Percentiles rank a stretch among this genome's conserved stretches.
These are phyloP conservation scores for Erythrobasidium yunnanense DNA, from an alignment of 768 basidiomycete genomes.

Conservation along the genomic window DNA sequence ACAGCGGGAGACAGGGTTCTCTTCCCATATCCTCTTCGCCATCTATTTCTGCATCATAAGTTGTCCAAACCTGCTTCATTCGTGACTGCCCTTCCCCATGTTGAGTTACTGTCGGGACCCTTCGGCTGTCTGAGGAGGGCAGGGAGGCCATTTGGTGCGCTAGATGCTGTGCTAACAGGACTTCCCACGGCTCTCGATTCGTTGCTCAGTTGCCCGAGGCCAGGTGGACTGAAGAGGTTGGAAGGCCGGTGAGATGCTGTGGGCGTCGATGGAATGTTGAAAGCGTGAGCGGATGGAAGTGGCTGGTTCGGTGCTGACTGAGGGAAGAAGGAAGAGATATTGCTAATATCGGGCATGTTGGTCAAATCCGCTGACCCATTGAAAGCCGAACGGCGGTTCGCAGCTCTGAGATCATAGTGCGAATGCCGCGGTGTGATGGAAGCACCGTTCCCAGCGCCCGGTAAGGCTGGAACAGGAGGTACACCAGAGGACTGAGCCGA, in stretches of 20 bases:
- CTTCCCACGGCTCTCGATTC: slow-evolving; percentile 14
- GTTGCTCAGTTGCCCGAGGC: neutral
- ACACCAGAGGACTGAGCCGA: neutral
- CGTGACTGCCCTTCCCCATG: neutral
- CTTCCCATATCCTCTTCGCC: too few species aligned
- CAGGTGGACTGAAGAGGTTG: neutral
- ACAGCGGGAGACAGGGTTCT: too few species aligned
- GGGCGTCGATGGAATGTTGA: neutral
- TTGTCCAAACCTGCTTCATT: too few species aligned
- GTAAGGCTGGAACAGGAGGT: neutral
- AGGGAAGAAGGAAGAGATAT: too few species aligned
- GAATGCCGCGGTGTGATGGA: slow-evolving; percentile 17
- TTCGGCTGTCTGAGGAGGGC: slow-evolving; percentile 6
- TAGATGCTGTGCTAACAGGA: neutral
- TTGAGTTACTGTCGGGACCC: slow-evolving; percentile 5
- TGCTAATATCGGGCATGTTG: too few species aligned
- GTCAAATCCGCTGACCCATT: too few species aligned
- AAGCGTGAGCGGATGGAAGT: neutral
- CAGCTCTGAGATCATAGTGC: slow-evolving; percentile 1
- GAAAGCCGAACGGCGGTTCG: neutral
- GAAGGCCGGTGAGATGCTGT: neutral
- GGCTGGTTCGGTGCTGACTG: too few species aligned
- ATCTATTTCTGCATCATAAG: too few species aligned
- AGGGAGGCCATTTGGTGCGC: neutral
- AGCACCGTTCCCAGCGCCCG: neutral